Base-by-base conservation (phyloP, 2,329 filamentous ascomycete genomes). In the Ustulina deusta region DNA sequence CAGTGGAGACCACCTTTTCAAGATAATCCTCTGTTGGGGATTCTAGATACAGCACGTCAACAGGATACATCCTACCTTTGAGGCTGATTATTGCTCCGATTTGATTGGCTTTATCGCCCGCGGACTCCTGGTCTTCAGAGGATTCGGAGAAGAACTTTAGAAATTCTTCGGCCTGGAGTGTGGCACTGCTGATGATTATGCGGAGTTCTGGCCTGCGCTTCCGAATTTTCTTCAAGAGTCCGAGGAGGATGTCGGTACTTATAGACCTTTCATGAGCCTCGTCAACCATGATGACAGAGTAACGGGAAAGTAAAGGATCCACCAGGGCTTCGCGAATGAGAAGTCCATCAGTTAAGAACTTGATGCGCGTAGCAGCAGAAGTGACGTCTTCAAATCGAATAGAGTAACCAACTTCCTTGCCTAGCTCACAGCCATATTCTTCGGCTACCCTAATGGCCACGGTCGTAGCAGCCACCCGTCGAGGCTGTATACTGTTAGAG, bases 261-360 rank as follows among this genome's bases (percentile, higher is more conserved):
- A 98, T 87, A 56, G 94, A 97, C 61, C 96, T 87, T 80, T 98
- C 95, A 77, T 99, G 96, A 6, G 95, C 96, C 81, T 98, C 95
- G 77, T 99, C 96, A 7, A 99, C 92, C 93, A 99, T 97, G 74
- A 99, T 93, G 51, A 97, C 91, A 0, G 94, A 97, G 78, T 99
- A 99, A 11, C 93, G 88, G 22, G 93, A 96, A 40, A 99, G 82
- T 3, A 98, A 82, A 13, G 96, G 96, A 79, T 99, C 96, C 3
- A 97, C 93, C 4, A 99, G 86, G 32, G 95, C 96, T 81, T 99
- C 96, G 74, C 95, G 86, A 61, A 99, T 89, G 36, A 99, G 86
- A 56, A 99, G 84, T 0, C 95, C 95, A 81, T 99, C 96, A 0
- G 95, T 99, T 70, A 98, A 82, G 77, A 98, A 98, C 78, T 99